Evolutionary conservation across 2,329 filamentous ascomycete species (phyloP).

Genomic region (Fusarium vanettenii): DNA sequence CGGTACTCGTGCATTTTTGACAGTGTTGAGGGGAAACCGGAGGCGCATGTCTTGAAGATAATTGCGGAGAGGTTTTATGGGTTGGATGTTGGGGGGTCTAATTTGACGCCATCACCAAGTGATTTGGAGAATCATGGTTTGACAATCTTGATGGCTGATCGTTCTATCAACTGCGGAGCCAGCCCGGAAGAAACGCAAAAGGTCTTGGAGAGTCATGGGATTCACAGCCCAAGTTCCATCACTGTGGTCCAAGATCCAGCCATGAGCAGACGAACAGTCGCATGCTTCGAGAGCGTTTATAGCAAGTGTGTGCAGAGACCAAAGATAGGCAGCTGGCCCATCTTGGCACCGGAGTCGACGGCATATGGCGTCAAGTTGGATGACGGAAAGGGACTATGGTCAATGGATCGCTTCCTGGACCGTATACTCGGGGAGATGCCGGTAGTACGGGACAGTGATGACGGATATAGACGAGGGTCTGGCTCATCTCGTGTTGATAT

Average conservation of each 20-base stretch:
- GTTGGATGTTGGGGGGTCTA: neutral
- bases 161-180: neutral
- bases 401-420: slow-evolving; percentile 19
- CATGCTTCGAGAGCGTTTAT: neutral
- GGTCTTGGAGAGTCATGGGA: fast-evolving
- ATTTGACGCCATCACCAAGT: neutral
- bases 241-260: slow-evolving; percentile 19
- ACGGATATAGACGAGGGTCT: neutral
- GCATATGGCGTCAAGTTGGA: neutral
- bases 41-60: slow-evolving; percentile 10
- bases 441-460: fast-evolving
- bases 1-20: neutral
- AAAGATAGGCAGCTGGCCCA: neutral
- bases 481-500: neutral
- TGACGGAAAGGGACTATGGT: slow-evolving; percentile 1
- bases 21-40: neutral
- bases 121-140: neutral
- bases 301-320: fast-evolving
- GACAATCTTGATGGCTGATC: neutral
- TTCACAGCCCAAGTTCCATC: neutral
- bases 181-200: neutral
- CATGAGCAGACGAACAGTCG: slow-evolving; percentile 2
- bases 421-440: neutral
- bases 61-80: slow-evolving; percentile 13
- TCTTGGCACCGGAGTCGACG: fast-evolving